phyloP scores from a whole-genome alignment of 1,284 basidiomycete species.

The Porodaedalea pini region DNA sequence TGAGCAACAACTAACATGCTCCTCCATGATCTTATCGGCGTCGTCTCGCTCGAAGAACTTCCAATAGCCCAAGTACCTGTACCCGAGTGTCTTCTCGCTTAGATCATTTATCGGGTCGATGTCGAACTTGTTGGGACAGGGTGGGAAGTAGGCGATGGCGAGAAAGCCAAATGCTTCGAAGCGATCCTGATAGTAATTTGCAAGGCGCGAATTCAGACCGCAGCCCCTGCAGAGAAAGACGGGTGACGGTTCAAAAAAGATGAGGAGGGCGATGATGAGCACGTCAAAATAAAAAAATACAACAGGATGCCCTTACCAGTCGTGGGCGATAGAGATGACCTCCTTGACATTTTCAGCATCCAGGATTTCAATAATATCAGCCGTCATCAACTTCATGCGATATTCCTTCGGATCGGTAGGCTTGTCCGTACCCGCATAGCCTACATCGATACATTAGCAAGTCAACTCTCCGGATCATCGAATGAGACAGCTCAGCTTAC shows the following conservation, averaged over 20 bases:
- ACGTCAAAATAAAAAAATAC: neutral
- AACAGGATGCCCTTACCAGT: constrained; percentile 34
- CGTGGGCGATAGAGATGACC: constrained; percentile 29
- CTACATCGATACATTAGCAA: neutral
- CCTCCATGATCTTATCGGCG: constrained; percentile 25
- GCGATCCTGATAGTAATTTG: constrained; percentile 26
- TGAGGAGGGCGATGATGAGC: too few species aligned
- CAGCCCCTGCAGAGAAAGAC: too few species aligned
- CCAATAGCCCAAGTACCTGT: constrained; percentile 33
- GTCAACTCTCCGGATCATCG: neutral
- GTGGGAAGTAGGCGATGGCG: constrained; percentile 22
- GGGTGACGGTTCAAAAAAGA: too few species aligned
- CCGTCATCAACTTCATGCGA: constrained; percentile 9
- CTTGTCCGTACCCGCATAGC: constrained; percentile 26
- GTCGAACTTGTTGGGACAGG: constrained; percentile 3
- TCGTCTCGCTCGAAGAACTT: constrained; percentile 27
- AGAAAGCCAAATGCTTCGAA: constrained; percentile 29
- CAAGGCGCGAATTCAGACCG: constrained; percentile 25
- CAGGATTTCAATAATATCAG: constrained; percentile 28
- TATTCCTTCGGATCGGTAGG: constrained; percentile 18
- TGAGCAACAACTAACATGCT: constrained; percentile 27
- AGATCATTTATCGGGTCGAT: constrained; percentile 1
- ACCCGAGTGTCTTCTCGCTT: constrained; percentile 32
- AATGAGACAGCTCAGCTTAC: neutral
- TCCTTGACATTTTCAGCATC: constrained; percentile 27